phyloP scores from a whole-genome alignment of 805 yeast genomes.

The Myxozyma lipomycoides region DNA sequence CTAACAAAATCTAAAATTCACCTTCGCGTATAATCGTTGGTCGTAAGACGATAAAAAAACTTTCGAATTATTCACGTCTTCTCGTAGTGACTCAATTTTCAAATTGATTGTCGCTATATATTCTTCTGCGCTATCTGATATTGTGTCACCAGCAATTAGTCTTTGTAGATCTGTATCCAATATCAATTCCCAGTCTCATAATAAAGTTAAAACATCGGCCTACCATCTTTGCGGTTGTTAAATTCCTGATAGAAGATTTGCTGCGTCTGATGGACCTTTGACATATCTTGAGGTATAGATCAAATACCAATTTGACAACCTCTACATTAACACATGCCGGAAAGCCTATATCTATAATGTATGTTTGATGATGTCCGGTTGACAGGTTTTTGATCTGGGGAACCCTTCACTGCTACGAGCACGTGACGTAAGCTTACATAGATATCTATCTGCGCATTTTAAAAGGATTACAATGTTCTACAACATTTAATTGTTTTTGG shows the following conservation, averaged over 20 bases:
- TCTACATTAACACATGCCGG: no score
- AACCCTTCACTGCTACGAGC: no score
- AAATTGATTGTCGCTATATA: conserved; percentile 1
- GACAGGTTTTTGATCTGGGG: no score
- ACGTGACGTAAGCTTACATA: no score
- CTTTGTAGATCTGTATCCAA: neutral
- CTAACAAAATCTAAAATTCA: neutral
- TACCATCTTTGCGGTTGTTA: conserved; percentile 2
- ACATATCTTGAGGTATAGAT: conserved; percentile 10
- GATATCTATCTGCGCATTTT: no score
- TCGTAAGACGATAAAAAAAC: conserved; percentile 23
- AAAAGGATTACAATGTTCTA: no score
- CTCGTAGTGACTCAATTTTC: neutral
- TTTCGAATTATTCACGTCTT: conserved; percentile 11
- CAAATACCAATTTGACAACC: no score
- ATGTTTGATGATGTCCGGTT: no score
- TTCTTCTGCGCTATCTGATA: neutral
- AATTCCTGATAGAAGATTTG: conserved; percentile 22
- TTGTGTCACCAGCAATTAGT: conserved; percentile 2
- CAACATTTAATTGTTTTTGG: no score
- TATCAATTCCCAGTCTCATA: neutral
- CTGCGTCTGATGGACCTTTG: conserved; percentile 25
- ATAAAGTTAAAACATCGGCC: neutral
- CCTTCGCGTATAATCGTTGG: conserved; percentile 21
- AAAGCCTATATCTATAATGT: no score